Conservation (phyloP, 169 alveolate genomes). For the Plasmodium fragile region DNA sequence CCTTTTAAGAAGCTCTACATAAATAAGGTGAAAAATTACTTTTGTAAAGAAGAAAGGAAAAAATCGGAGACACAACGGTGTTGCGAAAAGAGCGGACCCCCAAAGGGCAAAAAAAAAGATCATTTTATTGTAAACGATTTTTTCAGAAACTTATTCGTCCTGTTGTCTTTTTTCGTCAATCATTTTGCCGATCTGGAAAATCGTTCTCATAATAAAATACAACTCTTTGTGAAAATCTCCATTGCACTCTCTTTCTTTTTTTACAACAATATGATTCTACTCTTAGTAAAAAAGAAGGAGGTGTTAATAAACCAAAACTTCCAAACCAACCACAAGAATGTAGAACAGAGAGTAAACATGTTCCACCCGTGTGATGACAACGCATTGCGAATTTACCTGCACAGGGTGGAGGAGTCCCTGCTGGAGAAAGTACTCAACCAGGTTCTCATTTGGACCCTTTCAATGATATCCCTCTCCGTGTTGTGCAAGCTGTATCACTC, state of each 20-base stretch:
- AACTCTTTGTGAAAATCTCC: constrained; percentile 40
- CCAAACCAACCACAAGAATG: neutral
- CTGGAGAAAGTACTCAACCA: constrained; percentile 48
- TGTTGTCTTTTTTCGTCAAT: constrained; percentile 60
- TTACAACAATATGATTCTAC: constrained; percentile 54
- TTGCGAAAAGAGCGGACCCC: neutral
- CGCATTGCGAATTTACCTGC: constrained; percentile 23
- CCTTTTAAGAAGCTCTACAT: constrained; percentile 31
- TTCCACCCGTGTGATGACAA: constrained; percentile 28
- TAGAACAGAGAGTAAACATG: constrained; percentile 18
- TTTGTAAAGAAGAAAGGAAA: constrained; percentile 12
- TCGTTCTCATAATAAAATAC: constrained; percentile 8
- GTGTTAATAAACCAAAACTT: constrained; percentile 14
- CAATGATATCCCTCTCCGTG: constrained; percentile 36
- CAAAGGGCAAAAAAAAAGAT: neutral
- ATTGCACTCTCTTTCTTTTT: constrained; percentile 47
- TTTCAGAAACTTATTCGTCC: constrained; percentile 58
- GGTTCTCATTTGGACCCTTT: constrained; percentile 10
- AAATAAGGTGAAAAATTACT: constrained; percentile 41
- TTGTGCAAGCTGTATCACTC: constrained; percentile 36
- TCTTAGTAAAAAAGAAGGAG: constrained; percentile 40
- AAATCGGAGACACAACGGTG: neutral
- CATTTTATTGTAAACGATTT: constrained; percentile 52
- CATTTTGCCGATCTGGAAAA: constrained; percentile 28
- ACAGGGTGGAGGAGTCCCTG: constrained; percentile 5